Conservation (phyloP, 495 filamentous ascomycete genomes). For the Trichoderma virens region DNA sequence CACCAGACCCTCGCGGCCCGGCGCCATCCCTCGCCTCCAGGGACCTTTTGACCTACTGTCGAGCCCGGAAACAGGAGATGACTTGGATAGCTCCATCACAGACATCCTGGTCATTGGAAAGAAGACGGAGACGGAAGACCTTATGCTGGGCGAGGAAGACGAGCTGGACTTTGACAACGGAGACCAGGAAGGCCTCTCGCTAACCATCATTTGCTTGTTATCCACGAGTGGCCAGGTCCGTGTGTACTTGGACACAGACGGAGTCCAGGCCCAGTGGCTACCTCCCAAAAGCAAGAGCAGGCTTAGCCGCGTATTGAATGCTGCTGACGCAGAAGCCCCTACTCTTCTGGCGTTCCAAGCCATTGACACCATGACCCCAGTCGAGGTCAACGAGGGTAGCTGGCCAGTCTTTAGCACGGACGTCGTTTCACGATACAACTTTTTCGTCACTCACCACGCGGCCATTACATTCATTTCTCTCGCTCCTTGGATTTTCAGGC, state of each 20-base stretch:
- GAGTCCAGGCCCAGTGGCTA: constrained; percentile 79
- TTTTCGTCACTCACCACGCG: constrained; percentile 66
- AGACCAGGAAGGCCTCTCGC: constrained; percentile 59
- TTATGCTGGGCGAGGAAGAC: constrained; percentile 56
- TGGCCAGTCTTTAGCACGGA: constrained; percentile 74
- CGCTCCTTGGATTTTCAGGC: constrained; percentile 62
- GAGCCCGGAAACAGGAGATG: constrained; percentile 55
- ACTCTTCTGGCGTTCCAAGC: constrained; percentile 44
- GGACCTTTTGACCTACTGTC: constrained; percentile 72
- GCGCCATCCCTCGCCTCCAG: constrained; percentile 70
- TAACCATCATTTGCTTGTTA: constrained; percentile 65
- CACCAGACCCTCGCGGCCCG: constrained; percentile 59
- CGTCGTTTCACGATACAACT: constrained; percentile 62
- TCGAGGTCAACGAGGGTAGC: constrained; percentile 40
- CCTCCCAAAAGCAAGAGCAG: constrained; percentile 46
- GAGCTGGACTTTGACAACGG: constrained; percentile 44
- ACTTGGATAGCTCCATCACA: constrained; percentile 55
- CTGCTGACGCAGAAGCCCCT: constrained; percentile 20
- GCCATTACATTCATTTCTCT: constrained; percentile 67
- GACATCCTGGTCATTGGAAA: constrained; percentile 48
- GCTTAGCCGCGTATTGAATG: constrained; percentile 24
- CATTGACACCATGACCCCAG: constrained; percentile 52
- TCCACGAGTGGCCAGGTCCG: constrained; percentile 67
- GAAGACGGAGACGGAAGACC: constrained; percentile 45
- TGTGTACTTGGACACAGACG: constrained; percentile 71